phyloP scores from a whole-genome alignment of 1,284 basidiomycete species.

The Fistulinella cinereoalba region DNA sequence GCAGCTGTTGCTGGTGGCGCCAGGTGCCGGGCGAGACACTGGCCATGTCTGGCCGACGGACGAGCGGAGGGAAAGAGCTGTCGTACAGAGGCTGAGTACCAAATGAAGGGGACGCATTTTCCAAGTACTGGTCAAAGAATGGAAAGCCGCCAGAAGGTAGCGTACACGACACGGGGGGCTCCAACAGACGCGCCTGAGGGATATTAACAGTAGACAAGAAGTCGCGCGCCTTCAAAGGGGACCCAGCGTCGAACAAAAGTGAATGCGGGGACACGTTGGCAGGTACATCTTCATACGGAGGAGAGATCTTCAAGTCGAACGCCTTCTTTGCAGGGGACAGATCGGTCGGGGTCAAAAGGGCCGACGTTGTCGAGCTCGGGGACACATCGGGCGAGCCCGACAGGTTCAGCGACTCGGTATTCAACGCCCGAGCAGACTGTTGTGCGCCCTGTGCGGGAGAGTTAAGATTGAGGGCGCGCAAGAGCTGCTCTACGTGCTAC shows the following conservation, averaged over 20 bases:
- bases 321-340: conserved; percentile 57
- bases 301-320: conserved; percentile 54
- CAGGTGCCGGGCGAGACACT: conserved; percentile 16
- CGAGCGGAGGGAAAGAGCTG: conserved; percentile 30
- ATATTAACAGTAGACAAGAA: conserved; percentile 34
- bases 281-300: conserved; percentile 45
- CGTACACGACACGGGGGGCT: conserved; percentile 32
- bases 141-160: conserved; percentile 39
- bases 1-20: conserved; percentile 28
- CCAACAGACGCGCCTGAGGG: conserved; percentile 29
- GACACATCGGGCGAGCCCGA: conserved; percentile 63
- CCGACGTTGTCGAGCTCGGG: conserved; percentile 62
- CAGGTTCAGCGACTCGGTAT: conserved; percentile 41
- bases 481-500: conserved; percentile 72
- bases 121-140: conserved; percentile 53
- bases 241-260: conserved; percentile 44
- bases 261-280: conserved; percentile 33
- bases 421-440: conserved; percentile 39
- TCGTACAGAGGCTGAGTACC: conserved; percentile 38
- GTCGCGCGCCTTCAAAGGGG: conserved; percentile 40
- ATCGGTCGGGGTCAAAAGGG: conserved; percentile 65
- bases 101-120: conserved; percentile 38
- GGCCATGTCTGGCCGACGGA: conserved; percentile 19
- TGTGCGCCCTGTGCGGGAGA: conserved; percentile 58
- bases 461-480: conserved; percentile 71